phyloP scores from a whole-genome alignment of 2,329 filamentous ascomycete species.

The Geoglossum cookeanum region DNA sequence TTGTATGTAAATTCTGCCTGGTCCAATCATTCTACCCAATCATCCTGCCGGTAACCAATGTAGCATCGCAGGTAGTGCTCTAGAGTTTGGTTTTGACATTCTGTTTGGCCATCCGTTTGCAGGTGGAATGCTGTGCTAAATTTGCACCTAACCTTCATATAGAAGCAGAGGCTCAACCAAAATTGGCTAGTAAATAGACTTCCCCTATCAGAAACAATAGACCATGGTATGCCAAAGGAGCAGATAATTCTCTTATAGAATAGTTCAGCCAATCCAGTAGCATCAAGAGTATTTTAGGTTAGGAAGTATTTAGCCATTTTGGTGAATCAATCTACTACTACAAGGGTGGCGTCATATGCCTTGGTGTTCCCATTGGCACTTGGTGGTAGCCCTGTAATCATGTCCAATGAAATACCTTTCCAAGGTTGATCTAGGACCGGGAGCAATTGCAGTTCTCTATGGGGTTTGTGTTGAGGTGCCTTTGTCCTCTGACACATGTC shows the following conservation, averaged over 20 bases:
- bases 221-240: constrained; percentile 4
- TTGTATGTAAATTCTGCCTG: constrained; percentile 9
- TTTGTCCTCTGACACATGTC: constrained; percentile 3
- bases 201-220: constrained; percentile 11
- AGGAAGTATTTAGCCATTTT: constrained; percentile 9
- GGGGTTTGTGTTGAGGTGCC: background rate
- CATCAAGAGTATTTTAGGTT: constrained; percentile 7
- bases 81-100: constrained; percentile 6
- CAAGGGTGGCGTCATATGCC: constrained; percentile 9
- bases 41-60: constrained; percentile 8
- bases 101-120: constrained; percentile 9
- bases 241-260: constrained; percentile 6
- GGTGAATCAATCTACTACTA: constrained; percentile 11
- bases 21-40: constrained; percentile 8
- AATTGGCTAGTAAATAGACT: constrained; percentile 10
- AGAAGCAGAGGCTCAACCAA: background rate
- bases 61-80: constrained; percentile 8
- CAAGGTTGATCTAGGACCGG: constrained; percentile 2
- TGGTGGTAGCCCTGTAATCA: constrained; percentile 12
- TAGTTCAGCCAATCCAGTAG: constrained; percentile 9
- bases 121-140: constrained; percentile 5
- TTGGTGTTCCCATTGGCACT: too few species aligned
- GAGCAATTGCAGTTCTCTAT: background rate
- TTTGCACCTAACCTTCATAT: background rate
- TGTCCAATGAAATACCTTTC: constrained; percentile 9